Percentiles rank a stretch among this genome's conserved stretches.
Conservation (phyloP, 225 moss, liverwort and hornwort genomes). For the Pleurozium schreberi region DNA sequence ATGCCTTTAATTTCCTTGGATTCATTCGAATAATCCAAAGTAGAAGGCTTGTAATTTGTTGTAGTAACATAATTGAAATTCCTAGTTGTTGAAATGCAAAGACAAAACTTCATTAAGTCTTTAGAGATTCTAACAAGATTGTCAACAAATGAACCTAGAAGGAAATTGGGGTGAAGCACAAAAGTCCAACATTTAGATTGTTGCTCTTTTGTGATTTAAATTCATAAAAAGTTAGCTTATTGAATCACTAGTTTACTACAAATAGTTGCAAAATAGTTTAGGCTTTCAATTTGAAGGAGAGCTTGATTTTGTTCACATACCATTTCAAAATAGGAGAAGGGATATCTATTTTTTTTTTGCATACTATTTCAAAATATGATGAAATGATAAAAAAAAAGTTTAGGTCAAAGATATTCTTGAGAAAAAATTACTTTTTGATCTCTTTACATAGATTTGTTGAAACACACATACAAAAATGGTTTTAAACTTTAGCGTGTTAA, state of each 20-base stretch:
- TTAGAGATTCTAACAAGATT: neutral
- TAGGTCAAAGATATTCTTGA: neutral
- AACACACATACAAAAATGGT: neutral
- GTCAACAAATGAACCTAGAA: neutral
- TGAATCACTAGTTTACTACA: neutral
- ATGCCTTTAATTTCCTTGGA: neutral
- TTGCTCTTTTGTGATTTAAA: neutral
- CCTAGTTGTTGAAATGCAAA: neutral
- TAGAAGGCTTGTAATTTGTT: neutral
- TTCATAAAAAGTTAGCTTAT: neutral
- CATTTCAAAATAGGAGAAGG: neutral
- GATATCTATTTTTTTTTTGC: neutral
- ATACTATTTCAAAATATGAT: neutral
- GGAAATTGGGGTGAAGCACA: neutral
- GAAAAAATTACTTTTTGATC: neutral
- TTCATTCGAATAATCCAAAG: neutral
- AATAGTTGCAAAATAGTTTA: neutral
- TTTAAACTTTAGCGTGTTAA: neutral
- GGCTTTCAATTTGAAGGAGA: neutral
- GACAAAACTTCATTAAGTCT: neutral
- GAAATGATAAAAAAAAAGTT: neutral
- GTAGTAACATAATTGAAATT: neutral
- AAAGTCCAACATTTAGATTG: neutral
- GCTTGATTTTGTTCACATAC: neutral
- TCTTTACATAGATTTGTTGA: neutral